phyloP scores from a whole-genome alignment of 768 basidiomycete species.

The Panellus pusillus region DNA sequence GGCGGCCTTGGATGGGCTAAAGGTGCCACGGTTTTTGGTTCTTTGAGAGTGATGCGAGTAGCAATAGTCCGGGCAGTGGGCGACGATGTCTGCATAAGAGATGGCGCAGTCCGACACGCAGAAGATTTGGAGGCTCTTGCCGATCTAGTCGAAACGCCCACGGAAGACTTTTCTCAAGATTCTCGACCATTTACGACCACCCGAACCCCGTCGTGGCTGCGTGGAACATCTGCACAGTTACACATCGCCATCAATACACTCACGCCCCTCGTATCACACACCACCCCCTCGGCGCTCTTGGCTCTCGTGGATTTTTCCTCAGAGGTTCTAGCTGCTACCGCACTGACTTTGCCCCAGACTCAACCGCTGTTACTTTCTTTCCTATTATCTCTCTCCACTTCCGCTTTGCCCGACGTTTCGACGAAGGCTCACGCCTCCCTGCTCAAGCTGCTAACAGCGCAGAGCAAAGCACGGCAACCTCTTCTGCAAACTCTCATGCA shows the following conservation, averaged over 20 bases:
- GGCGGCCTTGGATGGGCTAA: conserved; percentile 67
- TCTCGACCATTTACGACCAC: conserved; percentile 46
- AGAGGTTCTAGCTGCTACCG: conserved; percentile 52
- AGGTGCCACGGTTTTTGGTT: conserved; percentile 61
- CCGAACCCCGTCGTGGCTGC: conserved; percentile 77
- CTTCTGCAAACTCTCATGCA: conserved; percentile 60
- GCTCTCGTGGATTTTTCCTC: conserved; percentile 59
- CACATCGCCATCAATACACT: conserved; percentile 80
- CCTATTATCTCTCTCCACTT: conserved; percentile 71
- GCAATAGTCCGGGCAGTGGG: conserved; percentile 60
- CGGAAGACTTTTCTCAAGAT: conserved; percentile 10
- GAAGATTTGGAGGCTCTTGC: conserved; percentile 65
- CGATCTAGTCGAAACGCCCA: conserved; percentile 28
- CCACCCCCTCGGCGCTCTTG: conserved; percentile 61
- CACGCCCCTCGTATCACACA: conserved; percentile 69
- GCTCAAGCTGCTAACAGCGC: conserved; percentile 40
- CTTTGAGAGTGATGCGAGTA: conserved; percentile 57
- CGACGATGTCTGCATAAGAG: conserved; percentile 63
- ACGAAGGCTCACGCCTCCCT: conserved; percentile 48
- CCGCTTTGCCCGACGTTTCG: conserved; percentile 54
- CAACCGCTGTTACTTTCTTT: conserved; percentile 70
- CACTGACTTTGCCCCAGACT: conserved; percentile 64
- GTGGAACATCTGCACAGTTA: conserved; percentile 78
- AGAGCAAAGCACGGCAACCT: conserved; percentile 43
- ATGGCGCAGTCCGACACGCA: conserved; percentile 57